phyloP scores from a whole-genome alignment of 306 rosid genomes.

The Heteromeles arbutifolia region DNA sequence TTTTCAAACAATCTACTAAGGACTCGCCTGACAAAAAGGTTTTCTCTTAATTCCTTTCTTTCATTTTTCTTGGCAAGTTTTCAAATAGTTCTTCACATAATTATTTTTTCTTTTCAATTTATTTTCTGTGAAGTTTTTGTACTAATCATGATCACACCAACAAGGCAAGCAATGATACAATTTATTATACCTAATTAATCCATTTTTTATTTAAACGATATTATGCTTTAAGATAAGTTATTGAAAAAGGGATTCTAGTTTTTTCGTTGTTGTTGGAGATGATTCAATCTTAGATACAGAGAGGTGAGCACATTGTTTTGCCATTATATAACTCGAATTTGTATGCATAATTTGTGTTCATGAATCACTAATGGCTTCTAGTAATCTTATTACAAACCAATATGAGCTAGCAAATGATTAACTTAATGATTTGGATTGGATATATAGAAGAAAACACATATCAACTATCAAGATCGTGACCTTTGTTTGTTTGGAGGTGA shows the following conservation, averaged over 20 bases:
- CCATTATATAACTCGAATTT: neutral
- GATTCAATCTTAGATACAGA: neutral
- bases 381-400: neutral
- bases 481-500: neutral
- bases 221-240: too few species aligned
- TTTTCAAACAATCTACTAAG: slow-evolving; percentile 66
- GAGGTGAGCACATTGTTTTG: too few species aligned
- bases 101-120: neutral
- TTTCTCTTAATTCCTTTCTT: neutral
- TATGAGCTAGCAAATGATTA: neutral
- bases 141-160: neutral
- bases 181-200: too few species aligned
- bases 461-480: neutral
- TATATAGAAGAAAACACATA: neutral
- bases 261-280: too few species aligned
- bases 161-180: neutral
- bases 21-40: slow-evolving; percentile 59
- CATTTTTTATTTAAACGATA: too few species aligned
- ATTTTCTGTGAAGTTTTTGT: neutral
- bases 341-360: neutral
- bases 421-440: neutral
- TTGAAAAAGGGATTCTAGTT: too few species aligned
- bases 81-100: too few species aligned
- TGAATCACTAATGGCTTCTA: neutral
- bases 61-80: neutral